Evolutionary conservation across 441 rosid genomes (phyloP).

Genomic region (Melastoma candidum): DNA sequence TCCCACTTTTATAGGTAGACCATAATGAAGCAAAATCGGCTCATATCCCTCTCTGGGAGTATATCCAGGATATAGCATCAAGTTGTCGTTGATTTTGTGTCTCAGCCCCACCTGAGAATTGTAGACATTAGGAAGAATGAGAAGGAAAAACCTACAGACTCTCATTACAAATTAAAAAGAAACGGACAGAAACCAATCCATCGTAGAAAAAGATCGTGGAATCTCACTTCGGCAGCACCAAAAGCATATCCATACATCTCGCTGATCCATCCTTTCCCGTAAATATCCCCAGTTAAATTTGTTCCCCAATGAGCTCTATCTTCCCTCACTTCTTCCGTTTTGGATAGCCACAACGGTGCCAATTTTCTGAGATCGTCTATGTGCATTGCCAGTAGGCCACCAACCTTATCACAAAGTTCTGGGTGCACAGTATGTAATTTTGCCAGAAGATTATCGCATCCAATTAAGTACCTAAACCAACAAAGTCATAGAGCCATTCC

Average conservation of each 20-base stretch:
- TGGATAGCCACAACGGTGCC: conserved; percentile 97
- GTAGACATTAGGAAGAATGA: conserved; percentile 10
- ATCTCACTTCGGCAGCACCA: conserved; percentile 92
- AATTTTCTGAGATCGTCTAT: conserved; percentile 86
- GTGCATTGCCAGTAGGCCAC: conserved; percentile 97
- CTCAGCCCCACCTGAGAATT: conserved; percentile 75
- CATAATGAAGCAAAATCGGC: conserved; percentile 92
- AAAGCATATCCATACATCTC: conserved; percentile 99
- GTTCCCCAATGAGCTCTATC: conserved; percentile 92
- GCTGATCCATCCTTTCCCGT: conserved; percentile 94
- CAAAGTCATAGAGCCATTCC: background rate
- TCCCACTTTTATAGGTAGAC: conserved; percentile 75
- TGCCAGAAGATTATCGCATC: conserved; percentile 89
- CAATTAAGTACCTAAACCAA: conserved; percentile 65
- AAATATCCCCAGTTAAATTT: conserved; percentile 91
- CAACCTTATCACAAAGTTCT: conserved; percentile 89
- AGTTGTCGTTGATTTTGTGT: conserved; percentile 82
- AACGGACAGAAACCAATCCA: background rate
- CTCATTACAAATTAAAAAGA: conserved; percentile 1
- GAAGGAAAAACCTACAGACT: background rate
- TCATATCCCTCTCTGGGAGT: conserved; percentile 71
- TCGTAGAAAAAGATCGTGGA: conserved; percentile 9
- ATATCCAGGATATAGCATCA: conserved; percentile 98
- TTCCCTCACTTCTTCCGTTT: conserved; percentile 95
- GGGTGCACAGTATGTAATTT: conserved; percentile 78